These are phyloP conservation scores for Aureobasidium musti DNA, from an alignment of 2,329 filamentous ascomycete genomes.

Conservation along the genomic window DNA sequence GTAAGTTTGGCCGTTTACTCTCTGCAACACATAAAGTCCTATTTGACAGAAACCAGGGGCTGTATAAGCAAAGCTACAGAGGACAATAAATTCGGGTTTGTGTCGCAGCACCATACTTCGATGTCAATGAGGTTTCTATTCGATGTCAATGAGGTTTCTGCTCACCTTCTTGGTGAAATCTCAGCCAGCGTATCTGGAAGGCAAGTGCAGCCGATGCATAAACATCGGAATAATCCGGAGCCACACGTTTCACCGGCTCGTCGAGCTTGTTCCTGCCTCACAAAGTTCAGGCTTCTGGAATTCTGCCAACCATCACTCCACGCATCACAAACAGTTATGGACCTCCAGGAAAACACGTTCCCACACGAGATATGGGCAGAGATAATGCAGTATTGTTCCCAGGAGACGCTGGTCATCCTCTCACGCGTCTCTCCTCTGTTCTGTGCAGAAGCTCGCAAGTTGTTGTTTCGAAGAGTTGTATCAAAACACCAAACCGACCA, in stretches of 20 bases:
- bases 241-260: too few relatives aligned
- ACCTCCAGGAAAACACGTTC: background rate
- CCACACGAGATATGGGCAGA: constrained; percentile 8
- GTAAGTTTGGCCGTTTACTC: too few relatives aligned
- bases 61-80: too few relatives aligned
- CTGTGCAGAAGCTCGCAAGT: background rate
- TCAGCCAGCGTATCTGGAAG: background rate
- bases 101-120: too few relatives aligned
- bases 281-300: background rate
- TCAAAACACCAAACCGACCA: background rate
- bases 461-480: background rate
- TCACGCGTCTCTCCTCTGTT: background rate
- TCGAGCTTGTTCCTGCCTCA: background rate
- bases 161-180: too few relatives aligned
- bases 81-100: too few relatives aligned
- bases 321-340: background rate
- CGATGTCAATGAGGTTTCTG: too few relatives aligned
- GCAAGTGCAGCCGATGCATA: background rate
- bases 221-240: background rate
- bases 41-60: too few relatives aligned
- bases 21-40: too few relatives aligned
- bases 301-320: background rate
- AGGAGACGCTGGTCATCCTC: background rate
- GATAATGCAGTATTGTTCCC: background rate
- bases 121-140: too few relatives aligned